phyloP scores from a whole-genome alignment of 768 basidiomycete genomes.

The Hygrophorus pudorinus region DNA sequence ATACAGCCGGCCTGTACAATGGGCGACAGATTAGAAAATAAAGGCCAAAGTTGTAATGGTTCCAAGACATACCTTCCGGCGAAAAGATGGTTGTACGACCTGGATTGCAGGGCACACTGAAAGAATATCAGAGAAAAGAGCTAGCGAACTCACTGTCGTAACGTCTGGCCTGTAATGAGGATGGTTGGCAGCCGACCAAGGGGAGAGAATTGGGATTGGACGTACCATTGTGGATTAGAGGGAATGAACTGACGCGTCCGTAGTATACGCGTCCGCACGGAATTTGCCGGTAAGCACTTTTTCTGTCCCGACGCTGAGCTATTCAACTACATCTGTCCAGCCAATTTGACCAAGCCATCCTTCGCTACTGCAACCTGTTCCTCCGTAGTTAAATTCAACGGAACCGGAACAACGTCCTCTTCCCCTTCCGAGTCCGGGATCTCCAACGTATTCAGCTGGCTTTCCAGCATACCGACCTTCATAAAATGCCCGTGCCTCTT shows the following conservation, averaged over 20 bases:
- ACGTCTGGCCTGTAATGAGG: constrained; percentile 64
- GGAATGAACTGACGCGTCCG: constrained; percentile 31
- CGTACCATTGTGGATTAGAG: constrained; percentile 37
- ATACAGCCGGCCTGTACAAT: constrained; percentile 79
- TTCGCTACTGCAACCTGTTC: constrained; percentile 43
- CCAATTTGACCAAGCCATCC: constrained; percentile 25
- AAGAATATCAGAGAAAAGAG: constrained; percentile 12
- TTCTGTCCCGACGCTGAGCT: neutral
- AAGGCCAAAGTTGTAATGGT: constrained; percentile 1
- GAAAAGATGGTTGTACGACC: constrained; percentile 98
- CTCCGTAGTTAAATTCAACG: constrained; percentile 39
- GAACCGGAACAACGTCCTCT: constrained; percentile 56
- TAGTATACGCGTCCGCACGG: neutral
- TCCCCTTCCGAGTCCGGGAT: constrained; percentile 60
- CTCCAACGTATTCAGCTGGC: constrained; percentile 66
- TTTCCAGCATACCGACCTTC: constrained; percentile 74
- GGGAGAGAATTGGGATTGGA: constrained; percentile 3
- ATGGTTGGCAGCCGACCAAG: constrained; percentile 1
- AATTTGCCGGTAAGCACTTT: neutral
- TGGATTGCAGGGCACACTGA: constrained; percentile 26
- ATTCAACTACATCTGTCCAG: neutral
- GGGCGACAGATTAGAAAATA: constrained; percentile 7
- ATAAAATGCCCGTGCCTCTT: constrained; percentile 69
- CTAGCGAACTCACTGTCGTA: constrained; percentile 72
- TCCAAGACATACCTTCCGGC: constrained; percentile 65